Percentiles rank a stretch among this genome's conserved stretches.
Conservation (phyloP, 176 grass and related monocot species). For the Luzula sylvatica region DNA sequence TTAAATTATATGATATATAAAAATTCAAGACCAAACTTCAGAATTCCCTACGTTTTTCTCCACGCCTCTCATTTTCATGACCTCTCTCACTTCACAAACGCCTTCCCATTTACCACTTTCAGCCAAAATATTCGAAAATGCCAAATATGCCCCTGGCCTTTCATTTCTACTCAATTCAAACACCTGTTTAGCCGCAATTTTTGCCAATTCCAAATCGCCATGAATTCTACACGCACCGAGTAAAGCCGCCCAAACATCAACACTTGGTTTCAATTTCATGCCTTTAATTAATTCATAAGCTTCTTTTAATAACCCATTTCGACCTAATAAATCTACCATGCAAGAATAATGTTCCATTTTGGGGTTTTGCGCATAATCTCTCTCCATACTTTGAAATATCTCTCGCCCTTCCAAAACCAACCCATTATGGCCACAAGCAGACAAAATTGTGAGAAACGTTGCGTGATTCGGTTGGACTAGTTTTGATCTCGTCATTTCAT, state of each 20-base stretch:
- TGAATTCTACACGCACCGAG: constrained; percentile 63
- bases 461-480: constrained; percentile 48
- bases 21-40: constrained; percentile 38
- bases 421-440: constrained; percentile 56
- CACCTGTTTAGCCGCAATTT: constrained; percentile 46
- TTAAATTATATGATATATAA: background rate
- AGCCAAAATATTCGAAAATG: constrained; percentile 74
- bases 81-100: constrained; percentile 40
- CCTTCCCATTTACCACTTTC: constrained; percentile 60
- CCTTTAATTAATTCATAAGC: constrained; percentile 38
- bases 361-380: constrained; percentile 34
- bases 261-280: constrained; percentile 38
- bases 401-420: constrained; percentile 48
- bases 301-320: constrained; percentile 41
- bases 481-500: constrained; percentile 25
- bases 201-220: constrained; percentile 47
- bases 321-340: constrained; percentile 83
- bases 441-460: constrained; percentile 63
- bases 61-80: constrained; percentile 57
- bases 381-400: constrained; percentile 73
- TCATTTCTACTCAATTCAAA: constrained; percentile 40
- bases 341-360: constrained; percentile 83
- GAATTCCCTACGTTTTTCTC: constrained; percentile 51
- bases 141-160: constrained; percentile 69
- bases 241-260: constrained; percentile 74